Conservation (phyloP, 345 rosid species). For the Eucalyptus microcorys region DNA sequence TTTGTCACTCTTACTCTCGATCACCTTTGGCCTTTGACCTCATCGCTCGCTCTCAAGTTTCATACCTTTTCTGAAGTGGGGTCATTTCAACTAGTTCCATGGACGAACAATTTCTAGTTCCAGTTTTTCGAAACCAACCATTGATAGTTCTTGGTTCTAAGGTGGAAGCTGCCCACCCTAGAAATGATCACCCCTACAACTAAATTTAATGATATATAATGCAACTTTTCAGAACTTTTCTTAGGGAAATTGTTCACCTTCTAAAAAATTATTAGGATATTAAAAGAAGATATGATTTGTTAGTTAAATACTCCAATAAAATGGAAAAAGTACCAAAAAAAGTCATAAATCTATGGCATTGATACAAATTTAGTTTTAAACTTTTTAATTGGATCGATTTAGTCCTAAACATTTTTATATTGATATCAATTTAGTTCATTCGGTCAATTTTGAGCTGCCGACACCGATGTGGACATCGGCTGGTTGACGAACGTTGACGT, state of each 20-base stretch:
- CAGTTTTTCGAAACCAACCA: background rate
- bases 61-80: background rate
- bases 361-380: too few species aligned
- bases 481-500: accelerated
- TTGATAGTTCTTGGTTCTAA: background rate
- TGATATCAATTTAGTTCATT: too few species aligned
- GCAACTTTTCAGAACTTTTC: background rate
- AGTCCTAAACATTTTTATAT: accelerated
- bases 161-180: background rate
- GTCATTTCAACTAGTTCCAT: background rate
- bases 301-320: background rate
- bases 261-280: background rate
- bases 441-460: too few species aligned
- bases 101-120: accelerated
- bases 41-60: background rate
- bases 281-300: background rate
- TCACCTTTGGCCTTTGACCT: background rate
- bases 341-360: too few species aligned
- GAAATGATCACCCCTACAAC: background rate
- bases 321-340: too few species aligned
- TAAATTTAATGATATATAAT: background rate
- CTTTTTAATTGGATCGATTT: accelerated
- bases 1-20: background rate
- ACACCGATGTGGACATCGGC: accelerated
- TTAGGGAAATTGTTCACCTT: background rate